Evolutionary conservation across 2,329 filamentous ascomycete genomes (phyloP).

Genomic region (Aspergillus aculeatus): DNA sequence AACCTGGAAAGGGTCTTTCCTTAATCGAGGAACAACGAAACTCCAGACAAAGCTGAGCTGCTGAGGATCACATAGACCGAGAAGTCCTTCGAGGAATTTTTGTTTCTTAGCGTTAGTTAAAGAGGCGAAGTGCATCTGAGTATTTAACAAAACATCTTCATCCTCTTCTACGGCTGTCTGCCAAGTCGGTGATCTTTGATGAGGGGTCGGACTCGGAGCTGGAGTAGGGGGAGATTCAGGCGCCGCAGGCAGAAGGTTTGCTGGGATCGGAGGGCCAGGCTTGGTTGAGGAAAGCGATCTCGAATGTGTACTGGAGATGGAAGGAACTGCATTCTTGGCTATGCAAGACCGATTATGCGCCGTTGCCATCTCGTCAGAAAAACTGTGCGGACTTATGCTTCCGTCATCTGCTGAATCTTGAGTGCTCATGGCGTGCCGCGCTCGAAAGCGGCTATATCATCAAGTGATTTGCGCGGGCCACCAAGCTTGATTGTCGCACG

Average conservation of each 20-base stretch:
- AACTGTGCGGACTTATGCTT: slow-evolving; percentile 31
- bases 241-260: slow-evolving; percentile 63
- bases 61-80: slow-evolving; percentile 93
- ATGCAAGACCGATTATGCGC: slow-evolving; percentile 31
- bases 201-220: slow-evolving; percentile 64
- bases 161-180: slow-evolving; percentile 64
- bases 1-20: slow-evolving; percentile 92
- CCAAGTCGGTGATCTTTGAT: slow-evolving; percentile 57
- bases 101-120: slow-evolving; percentile 75
- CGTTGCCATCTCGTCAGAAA: slow-evolving; percentile 29
- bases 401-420: slow-evolving; percentile 32
- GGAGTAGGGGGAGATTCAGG: slow-evolving; percentile 67
- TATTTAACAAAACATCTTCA: slow-evolving; percentile 69
- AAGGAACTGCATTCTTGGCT: slow-evolving; percentile 25
- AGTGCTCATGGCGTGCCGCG: slow-evolving; percentile 26
- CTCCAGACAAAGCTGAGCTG: slow-evolving; percentile 94
- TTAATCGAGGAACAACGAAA: slow-evolving; percentile 88
- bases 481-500: slow-evolving; percentile 12
- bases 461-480: slow-evolving; percentile 12
- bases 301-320: slow-evolving; percentile 30
- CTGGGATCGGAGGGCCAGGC: slow-evolving; percentile 54
- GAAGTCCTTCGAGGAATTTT: slow-evolving; percentile 77
- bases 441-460: slow-evolving; percentile 18
- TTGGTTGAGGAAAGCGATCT: slow-evolving; percentile 49
- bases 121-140: slow-evolving; percentile 75